These are phyloP conservation scores for Ligustrum vulgare DNA, from an alignment of 257 asterid species.

Conservation along the genomic window DNA sequence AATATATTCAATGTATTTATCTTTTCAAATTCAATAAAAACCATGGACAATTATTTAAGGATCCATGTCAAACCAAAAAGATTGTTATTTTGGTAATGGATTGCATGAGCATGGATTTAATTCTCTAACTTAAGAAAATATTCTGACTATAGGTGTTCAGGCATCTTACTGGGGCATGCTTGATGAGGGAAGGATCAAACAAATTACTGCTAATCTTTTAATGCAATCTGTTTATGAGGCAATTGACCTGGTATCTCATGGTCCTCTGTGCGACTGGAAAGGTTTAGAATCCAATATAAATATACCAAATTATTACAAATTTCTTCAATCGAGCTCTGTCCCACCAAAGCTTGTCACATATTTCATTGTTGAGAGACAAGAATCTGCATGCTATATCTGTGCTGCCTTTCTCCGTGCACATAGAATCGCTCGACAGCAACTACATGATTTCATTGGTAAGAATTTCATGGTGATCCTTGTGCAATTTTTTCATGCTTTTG, in stretches of 20 bases:
- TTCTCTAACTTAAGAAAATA: constrained; percentile 19
- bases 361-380: constrained; percentile 81
- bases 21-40: not conserved
- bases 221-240: constrained; percentile 98
- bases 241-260: constrained; percentile 56
- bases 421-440: constrained; percentile 77
- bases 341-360: constrained; percentile 76
- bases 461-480: constrained; percentile 13
- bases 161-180: constrained; percentile 99
- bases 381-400: constrained; percentile 81
- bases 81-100: not conserved
- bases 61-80: constrained; percentile 5
- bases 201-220: constrained; percentile 71
- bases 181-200: constrained; percentile 93
- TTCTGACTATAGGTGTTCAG: constrained; percentile 72
- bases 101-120: constrained; percentile 7
- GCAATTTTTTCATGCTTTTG: constrained; percentile 8
- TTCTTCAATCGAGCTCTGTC: constrained; percentile 67
- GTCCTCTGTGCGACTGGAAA: constrained; percentile 80
- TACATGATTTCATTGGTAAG: constrained; percentile 82
- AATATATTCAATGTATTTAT: not conserved
- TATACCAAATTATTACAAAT: constrained; percentile 70
- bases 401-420: constrained; percentile 97
- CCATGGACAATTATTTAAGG: not conserved
- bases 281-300: constrained; percentile 65